These are phyloP conservation scores for Fusarium vanettenii DNA, from an alignment of 2,329 filamentous ascomycete species.

Conservation along the genomic window DNA sequence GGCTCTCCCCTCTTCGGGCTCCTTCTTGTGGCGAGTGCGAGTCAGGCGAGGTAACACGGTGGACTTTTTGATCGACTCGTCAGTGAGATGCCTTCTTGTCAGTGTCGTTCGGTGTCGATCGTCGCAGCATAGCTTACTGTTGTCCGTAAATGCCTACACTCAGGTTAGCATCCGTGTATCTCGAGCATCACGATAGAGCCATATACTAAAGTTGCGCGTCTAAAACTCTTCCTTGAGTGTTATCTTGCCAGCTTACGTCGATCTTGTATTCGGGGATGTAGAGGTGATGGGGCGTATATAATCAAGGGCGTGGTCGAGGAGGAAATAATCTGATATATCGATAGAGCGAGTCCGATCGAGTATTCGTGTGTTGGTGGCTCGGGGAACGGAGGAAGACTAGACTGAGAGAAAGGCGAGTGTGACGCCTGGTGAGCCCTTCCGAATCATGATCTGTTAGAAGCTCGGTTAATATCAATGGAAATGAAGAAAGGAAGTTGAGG, in stretches of 20 bases:
- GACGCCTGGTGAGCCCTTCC: too few relatives aligned
- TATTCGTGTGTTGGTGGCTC: slow-evolving; percentile 32
- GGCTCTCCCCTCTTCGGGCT: too few relatives aligned
- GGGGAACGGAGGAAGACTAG: too few relatives aligned
- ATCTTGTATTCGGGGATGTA: slow-evolving; percentile 35
- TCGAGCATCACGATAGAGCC: slow-evolving; percentile 1
- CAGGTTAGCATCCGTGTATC: slow-evolving; percentile 47
- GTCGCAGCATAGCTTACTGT: slow-evolving; percentile 66
- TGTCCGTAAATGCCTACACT: slow-evolving; percentile 77
- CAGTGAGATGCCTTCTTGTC: too few relatives aligned
- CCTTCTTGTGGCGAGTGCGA: too few relatives aligned
- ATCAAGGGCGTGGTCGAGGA: slow-evolving; percentile 6
- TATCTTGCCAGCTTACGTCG: slow-evolving; percentile 63
- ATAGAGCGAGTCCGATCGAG: slow-evolving; percentile 23
- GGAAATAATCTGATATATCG: not conserved
- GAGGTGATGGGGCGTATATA: slow-evolving; percentile 21
- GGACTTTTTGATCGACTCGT: too few relatives aligned
- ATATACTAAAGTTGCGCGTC: slow-evolving; percentile 80
- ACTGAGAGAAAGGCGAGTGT: too few relatives aligned
- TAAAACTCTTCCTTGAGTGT: slow-evolving; percentile 78
- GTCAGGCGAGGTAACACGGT: too few relatives aligned
- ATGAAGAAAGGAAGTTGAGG: too few relatives aligned
- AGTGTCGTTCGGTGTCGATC: slow-evolving; percentile 22
- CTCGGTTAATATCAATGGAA: too few relatives aligned
- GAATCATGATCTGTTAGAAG: too few relatives aligned